A percentile compares a stretch with the other conserved stretches of the same genome.
phyloP scores from a whole-genome alignment of 1,284 basidiomycete species.

The Schizopora paradoxa region DNA sequence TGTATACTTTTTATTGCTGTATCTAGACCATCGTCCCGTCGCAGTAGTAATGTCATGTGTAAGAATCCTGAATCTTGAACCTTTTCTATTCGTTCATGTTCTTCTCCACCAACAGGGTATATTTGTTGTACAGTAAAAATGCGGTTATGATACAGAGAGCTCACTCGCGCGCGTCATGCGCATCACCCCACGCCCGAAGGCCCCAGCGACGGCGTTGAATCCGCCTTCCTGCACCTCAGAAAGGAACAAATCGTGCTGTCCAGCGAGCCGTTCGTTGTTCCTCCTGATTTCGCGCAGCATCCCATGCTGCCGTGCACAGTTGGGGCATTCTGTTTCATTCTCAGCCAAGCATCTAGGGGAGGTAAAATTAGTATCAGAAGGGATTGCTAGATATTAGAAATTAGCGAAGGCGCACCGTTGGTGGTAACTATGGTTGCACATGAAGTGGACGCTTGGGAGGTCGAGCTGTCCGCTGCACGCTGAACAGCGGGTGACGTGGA shows the following conservation, averaged over 20 bases:
- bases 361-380: constrained; percentile 1
- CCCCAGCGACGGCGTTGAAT: constrained; percentile 76
- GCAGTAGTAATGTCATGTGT: no score
- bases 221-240: constrained; percentile 81
- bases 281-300: constrained; percentile 83
- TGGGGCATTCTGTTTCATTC: constrained; percentile 84
- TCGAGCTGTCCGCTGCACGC: constrained; percentile 86
- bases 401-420: constrained; percentile 68
- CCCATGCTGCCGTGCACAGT: constrained; percentile 82
- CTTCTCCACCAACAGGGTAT: no score
- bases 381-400: constrained; percentile 1
- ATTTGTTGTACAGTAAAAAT: no score
- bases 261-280: constrained; percentile 77
- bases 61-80: no score
- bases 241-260: constrained; percentile 87
- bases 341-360: constrained; percentile 71
- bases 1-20: no score
- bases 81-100: no score
- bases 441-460: constrained; percentile 91
- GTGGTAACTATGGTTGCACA: constrained; percentile 98
- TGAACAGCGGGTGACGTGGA: constrained; percentile 91
- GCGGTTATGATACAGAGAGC: constrained; percentile 6
- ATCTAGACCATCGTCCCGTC: no score
- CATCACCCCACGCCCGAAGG: constrained; percentile 73
- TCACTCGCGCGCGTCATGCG: constrained; percentile 12